Percentiles rank a stretch among this genome's conserved stretches.
phyloP scores from a whole-genome alignment of 139 green algal species.

The Chlorella sp. region DNA sequence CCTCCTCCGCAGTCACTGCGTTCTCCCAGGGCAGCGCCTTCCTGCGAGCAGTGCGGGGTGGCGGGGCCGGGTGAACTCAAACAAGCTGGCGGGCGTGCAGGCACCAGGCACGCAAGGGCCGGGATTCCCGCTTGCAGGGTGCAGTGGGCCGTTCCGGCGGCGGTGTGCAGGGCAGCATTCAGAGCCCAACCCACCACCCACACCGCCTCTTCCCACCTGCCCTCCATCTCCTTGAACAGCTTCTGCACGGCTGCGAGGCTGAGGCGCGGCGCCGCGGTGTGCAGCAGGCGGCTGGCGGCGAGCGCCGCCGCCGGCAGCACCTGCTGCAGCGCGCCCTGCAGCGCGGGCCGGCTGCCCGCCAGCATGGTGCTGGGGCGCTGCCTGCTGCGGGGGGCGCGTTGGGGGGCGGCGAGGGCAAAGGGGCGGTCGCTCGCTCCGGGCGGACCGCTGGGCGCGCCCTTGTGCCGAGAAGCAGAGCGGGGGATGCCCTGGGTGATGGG shows the following conservation, averaged over 20 bases:
- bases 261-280: not conserved
- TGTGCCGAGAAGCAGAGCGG: too few relatives aligned
- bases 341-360: not conserved
- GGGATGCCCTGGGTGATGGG: too few relatives aligned
- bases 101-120: not conserved
- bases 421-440: too few relatives aligned
- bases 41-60: not conserved
- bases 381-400: too few relatives aligned
- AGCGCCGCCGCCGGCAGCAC: not conserved
- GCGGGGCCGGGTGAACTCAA: not conserved
- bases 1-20: conserved; percentile 49
- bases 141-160: too few relatives aligned
- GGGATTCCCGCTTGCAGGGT: not conserved
- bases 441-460: too few relatives aligned
- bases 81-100: not conserved
- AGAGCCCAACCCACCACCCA: too few relatives aligned
- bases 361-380: not conserved
- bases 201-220: not conserved
- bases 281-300: not conserved
- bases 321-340: not conserved
- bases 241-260: conserved; percentile 34
- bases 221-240: conserved; percentile 37
- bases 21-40: conserved; percentile 64
- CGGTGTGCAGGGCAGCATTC: too few relatives aligned
- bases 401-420: too few relatives aligned